phyloP scores from a whole-genome alignment of 257 asterid genomes.

The Solanum infundibuliforme region DNA sequence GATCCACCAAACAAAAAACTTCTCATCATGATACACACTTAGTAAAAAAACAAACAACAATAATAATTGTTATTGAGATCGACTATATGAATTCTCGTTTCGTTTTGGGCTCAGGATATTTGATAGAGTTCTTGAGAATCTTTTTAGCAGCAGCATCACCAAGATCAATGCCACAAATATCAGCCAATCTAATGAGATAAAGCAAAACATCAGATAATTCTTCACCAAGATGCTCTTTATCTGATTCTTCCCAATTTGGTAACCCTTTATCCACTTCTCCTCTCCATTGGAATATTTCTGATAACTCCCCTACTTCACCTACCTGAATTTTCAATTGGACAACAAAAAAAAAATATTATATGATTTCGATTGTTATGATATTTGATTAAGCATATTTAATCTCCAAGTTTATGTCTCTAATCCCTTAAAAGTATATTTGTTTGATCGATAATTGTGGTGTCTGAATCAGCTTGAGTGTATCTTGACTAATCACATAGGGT shows the following conservation, averaged over 20 bases:
- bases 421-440: not conserved
- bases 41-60: not conserved
- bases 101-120: constrained; percentile 24
- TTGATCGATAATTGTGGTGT: not conserved
- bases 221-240: constrained; percentile 53
- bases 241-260: constrained; percentile 50
- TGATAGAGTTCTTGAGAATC: constrained; percentile 34
- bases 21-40: not conserved
- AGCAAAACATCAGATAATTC: constrained; percentile 53
- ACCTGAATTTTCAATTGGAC: constrained; percentile 15
- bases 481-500: not conserved
- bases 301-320: constrained; percentile 53
- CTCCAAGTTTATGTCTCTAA: not conserved
- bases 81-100: not conserved
- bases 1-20: not conserved
- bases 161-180: constrained; percentile 54
- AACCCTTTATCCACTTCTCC: constrained; percentile 57
- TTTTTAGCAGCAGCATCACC: constrained; percentile 36
- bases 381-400: not conserved
- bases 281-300: constrained; percentile 59
- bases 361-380: not conserved
- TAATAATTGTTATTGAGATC: not conserved
- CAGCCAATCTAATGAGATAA: constrained; percentile 45
- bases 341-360: not conserved
- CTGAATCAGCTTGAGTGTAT: not conserved